phyloP scores from a whole-genome alignment of 2,329 filamentous ascomycete genomes.

The Cladosporium austrohemisphaericum region DNA sequence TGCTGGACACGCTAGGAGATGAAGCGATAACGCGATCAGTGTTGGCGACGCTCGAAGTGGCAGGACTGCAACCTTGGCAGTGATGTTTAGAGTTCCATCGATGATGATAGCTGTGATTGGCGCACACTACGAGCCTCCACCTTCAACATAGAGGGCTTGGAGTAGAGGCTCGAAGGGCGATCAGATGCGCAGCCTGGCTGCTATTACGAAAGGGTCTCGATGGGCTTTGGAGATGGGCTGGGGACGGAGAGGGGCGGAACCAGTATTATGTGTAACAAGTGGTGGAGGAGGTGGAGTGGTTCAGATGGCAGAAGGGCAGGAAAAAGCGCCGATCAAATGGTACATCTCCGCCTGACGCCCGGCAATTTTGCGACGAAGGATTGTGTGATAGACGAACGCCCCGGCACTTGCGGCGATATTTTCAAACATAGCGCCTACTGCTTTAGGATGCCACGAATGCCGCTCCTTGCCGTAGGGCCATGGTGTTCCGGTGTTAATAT shows the following conservation, averaged over 20 bases:
- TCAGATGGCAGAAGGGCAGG: neutral
- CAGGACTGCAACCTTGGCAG: neutral
- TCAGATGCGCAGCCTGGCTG: neutral
- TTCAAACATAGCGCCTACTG: neutral
- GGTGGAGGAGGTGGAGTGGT: neutral
- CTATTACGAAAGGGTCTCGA: neutral
- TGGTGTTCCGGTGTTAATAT: neutral
- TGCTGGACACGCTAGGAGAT: neutral
- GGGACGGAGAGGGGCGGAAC: conserved; percentile 1
- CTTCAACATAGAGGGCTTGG: neutral
- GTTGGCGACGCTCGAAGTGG: neutral
- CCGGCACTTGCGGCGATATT: neutral
- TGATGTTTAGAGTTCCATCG: neutral
- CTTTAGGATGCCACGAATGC: too few relatives aligned
- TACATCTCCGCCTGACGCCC: neutral
- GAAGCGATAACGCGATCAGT: neutral
- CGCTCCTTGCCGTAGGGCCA: too few relatives aligned
- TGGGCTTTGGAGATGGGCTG: conserved; percentile 3
- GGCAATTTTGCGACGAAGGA: neutral
- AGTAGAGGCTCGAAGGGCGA: neutral
- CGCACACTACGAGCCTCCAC: too few relatives aligned
- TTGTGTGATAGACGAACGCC: neutral
- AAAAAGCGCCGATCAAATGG: neutral
- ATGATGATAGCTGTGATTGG: too few relatives aligned
- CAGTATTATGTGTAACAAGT: neutral